Evolutionary conservation across 2,329 filamentous ascomycete species (phyloP).

Genomic region (Cladophialophora bantiana): DNA sequence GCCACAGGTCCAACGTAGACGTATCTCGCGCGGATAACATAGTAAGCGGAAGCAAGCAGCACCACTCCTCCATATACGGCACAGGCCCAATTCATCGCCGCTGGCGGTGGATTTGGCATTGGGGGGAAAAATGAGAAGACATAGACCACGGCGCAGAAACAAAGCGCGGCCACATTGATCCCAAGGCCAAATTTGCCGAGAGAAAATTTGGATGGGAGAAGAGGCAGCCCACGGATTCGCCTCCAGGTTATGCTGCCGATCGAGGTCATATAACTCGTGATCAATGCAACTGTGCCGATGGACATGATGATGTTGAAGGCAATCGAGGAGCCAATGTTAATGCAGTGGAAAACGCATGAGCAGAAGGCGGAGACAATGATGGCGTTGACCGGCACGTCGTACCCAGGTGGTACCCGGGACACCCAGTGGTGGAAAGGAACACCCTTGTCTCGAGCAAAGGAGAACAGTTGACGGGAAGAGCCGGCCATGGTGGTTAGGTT

Average conservation of each 20-base stretch:
- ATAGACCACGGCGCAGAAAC: conserved; percentile 38
- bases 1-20: conserved; percentile 43
- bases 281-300: conserved; percentile 46
- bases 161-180: conserved; percentile 46
- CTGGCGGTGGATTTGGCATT: conserved; percentile 35
- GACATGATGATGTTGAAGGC: conserved; percentile 52
- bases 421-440: conserved; percentile 43
- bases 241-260: conserved; percentile 46
- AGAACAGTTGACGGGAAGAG: conserved; percentile 46
- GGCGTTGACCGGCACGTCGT: conserved; percentile 25
- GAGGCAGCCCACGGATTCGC: conserved; percentile 44
- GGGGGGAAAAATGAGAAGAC: conserved; percentile 43
- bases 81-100: conserved; percentile 43
- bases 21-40: conserved; percentile 37
- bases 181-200: conserved; percentile 49
- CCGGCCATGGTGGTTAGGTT: conserved; percentile 46
- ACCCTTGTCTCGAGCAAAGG: conserved; percentile 49
- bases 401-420: conserved; percentile 21
- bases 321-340: conserved; percentile 43
- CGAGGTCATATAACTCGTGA: conserved; percentile 49
- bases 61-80: conserved; percentile 41
- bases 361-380: conserved; percentile 54
- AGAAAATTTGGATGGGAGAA: conserved; percentile 47
- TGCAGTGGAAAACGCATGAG: conserved; percentile 51
- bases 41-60: conserved; percentile 39